Evolutionary conservation across 1,284 basidiomycete genomes (phyloP).

Genomic region (Kwoniella shivajii): DNA sequence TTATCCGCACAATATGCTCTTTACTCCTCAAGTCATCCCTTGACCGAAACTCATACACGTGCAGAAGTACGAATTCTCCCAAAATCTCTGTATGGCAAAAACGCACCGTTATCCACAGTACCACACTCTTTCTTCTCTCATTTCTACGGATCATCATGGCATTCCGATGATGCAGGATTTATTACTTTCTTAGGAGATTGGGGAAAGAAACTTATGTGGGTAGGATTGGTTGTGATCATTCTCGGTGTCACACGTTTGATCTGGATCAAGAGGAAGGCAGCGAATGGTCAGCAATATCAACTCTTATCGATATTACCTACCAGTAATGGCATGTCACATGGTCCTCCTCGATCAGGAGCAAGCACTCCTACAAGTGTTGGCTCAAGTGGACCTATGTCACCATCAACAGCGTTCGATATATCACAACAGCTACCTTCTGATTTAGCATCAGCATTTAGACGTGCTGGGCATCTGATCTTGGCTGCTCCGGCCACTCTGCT

Average conservation of each 20-base stretch:
- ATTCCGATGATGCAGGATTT: conserved; percentile 89
- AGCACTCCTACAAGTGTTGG: conserved; percentile 13
- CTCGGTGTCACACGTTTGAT: conserved; percentile 66
- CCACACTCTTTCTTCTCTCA: conserved; percentile 93
- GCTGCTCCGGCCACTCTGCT: conserved; percentile 46
- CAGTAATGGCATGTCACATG: conserved; percentile 16
- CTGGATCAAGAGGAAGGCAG: conserved; percentile 47
- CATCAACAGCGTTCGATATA: conserved; percentile 18
- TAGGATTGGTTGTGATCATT: conserved; percentile 71
- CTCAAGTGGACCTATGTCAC: conserved; percentile 14
- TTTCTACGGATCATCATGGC: conserved; percentile 97
- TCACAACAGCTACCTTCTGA: conserved; percentile 21
- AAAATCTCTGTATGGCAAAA: conserved; percentile 94
- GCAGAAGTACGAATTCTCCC: conserved; percentile 84
- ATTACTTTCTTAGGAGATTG: conserved; percentile 84
- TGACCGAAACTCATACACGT: conserved; percentile 60
- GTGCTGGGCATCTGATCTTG: conserved; percentile 46
- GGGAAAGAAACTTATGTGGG: conserved; percentile 82
- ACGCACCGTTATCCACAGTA: conserved; percentile 78
- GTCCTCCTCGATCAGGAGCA: conserved; percentile 4
- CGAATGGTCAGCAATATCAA: conserved; percentile 20
- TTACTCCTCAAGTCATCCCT: conserved; percentile 72
- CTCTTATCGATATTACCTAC: conserved; percentile 26
- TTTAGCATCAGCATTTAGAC: conserved; percentile 36
- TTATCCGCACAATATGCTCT: conserved; percentile 82